Evolutionary conservation across 2,329 filamentous ascomycete genomes (phyloP), one percentile per base, ranked within the genome.

Genomic region (Aspergillus sp.): DNA sequence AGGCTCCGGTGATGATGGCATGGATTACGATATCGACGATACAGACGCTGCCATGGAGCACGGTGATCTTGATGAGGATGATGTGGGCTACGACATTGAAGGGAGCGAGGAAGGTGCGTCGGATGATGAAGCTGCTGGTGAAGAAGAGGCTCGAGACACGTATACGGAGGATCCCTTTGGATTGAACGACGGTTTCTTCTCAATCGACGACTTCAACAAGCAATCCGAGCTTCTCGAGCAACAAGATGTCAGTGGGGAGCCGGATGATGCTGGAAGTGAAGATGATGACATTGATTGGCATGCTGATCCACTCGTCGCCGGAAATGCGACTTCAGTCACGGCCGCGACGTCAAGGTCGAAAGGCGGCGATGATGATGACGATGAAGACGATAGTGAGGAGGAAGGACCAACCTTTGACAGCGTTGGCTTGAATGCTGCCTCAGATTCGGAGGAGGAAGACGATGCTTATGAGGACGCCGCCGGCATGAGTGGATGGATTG

Each of bases 111-210:
- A 58, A 19, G 56, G 51, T 24, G 44, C 42, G 3, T 20, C 32
- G n/a, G 54, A 52, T 16, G 56, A 59, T 7, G 45, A 69, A n/a
- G 66, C 67, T 22, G 62, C 66, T 10, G 62, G 74, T 19, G 66
- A 67, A 13, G 64, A 45, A 22, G 46, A 26, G 20, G 45, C 76
- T 4, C 70, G 74, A 1, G 80, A 81, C 45, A 81, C 82, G 36
- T 86, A 87, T 54, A 75, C 84, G 8, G 79, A 86, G 61, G 91
- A 97, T 65, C 85, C 85, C 3, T 81, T 94, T 65, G 90, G 91
- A 6, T 82, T 99, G 30, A 97, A 99, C 65, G 94, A 99, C 66
- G 93, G 91, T 4, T 99, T 99, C 76, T 99, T 99, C 75, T 95
- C 90, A 14, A 93, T 99, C 63, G 92, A 97, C 64, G 86, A 95